Percentiles rank a stretch among this genome's conserved stretches.
phyloP scores from a whole-genome alignment of 306 rosid genomes.

The Dalbergia cochinchinensis region DNA sequence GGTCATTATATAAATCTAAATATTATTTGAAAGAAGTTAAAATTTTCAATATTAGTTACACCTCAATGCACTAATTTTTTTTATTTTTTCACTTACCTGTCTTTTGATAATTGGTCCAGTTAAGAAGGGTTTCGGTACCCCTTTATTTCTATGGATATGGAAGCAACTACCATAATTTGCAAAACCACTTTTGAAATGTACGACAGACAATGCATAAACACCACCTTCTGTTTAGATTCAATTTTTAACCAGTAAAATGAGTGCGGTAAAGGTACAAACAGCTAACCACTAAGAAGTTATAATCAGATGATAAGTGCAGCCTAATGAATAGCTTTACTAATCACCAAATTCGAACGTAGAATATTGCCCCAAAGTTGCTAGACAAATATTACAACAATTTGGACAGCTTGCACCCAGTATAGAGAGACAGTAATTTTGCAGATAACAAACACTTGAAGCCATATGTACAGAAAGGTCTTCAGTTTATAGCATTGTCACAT shows the following conservation, averaged over 20 bases:
- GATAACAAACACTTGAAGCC: neutral
- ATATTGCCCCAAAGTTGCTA: constrained; percentile 2
- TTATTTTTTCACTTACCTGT: too few relatives aligned
- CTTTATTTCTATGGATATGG: too few relatives aligned
- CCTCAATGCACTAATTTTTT: too few relatives aligned
- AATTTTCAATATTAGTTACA: too few relatives aligned
- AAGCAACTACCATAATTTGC: neutral
- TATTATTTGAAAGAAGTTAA: too few relatives aligned
- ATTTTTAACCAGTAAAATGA: neutral
- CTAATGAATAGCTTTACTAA: neutral
- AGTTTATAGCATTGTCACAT: neutral
- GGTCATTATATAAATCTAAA: too few relatives aligned
- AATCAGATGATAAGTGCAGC: neutral
- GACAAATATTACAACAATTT: constrained; percentile 19
- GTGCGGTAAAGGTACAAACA: neutral
- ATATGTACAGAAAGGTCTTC: neutral
- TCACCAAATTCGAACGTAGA: neutral
- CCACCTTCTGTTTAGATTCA: neutral
- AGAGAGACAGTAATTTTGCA: neutral
- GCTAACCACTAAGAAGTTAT: neutral
- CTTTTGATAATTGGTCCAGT: too few relatives aligned
- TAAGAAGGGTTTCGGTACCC: too few relatives aligned
- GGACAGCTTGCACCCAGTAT: neutral
- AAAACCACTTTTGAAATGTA: neutral
- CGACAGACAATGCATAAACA: neutral